Percentiles rank a stretch among this genome's conserved stretches.
These are phyloP conservation scores for Phytophthora agathidicida DNA, from an alignment of 352 stramenopile species.

Conservation along the genomic window DNA sequence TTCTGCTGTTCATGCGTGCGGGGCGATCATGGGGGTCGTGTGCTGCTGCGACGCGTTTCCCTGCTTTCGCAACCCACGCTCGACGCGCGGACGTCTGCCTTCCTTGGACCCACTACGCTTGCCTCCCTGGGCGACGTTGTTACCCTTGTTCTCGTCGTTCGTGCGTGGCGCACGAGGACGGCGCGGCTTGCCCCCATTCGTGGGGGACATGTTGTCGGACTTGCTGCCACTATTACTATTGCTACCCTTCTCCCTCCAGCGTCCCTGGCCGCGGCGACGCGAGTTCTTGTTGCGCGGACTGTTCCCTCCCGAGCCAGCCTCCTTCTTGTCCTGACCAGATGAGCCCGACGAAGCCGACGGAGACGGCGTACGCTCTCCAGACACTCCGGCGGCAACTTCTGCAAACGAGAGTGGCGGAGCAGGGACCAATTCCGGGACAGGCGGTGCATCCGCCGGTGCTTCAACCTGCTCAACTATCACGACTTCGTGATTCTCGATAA, in stretches of 20 bases:
- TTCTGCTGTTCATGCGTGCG: constrained; percentile 32
- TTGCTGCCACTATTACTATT: constrained; percentile 43
- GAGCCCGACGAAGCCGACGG: constrained; percentile 29
- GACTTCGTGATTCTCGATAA: constrained; percentile 5
- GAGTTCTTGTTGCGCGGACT: constrained; percentile 33
- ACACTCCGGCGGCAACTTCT: constrained; percentile 33
- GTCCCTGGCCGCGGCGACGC: constrained; percentile 43
- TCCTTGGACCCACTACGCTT: constrained; percentile 43
- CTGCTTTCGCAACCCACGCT: constrained; percentile 49
- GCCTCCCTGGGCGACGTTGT: constrained; percentile 15
- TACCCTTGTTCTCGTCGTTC: constrained; percentile 36
- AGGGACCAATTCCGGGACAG: constrained; percentile 26
- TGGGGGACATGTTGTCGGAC: constrained; percentile 33
- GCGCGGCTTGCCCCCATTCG: constrained; percentile 36
- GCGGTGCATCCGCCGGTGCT: constrained; percentile 8
- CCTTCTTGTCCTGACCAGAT: constrained; percentile 33
- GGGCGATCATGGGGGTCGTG: constrained; percentile 32
- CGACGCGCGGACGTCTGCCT: constrained; percentile 40
- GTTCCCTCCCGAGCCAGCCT: constrained; percentile 10
- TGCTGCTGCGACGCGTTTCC: constrained; percentile 26
- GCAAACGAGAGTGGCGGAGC: constrained; percentile 61
- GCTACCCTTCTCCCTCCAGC: constrained; percentile 45
- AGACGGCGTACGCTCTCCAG: constrained; percentile 26
- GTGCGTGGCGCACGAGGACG: constrained; percentile 34
- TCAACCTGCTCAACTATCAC: constrained; percentile 22